Percentiles rank a stretch among this genome's conserved stretches.
phyloP scores from a whole-genome alignment of 805 yeast genomes.

The Ogataea siamensis region DNA sequence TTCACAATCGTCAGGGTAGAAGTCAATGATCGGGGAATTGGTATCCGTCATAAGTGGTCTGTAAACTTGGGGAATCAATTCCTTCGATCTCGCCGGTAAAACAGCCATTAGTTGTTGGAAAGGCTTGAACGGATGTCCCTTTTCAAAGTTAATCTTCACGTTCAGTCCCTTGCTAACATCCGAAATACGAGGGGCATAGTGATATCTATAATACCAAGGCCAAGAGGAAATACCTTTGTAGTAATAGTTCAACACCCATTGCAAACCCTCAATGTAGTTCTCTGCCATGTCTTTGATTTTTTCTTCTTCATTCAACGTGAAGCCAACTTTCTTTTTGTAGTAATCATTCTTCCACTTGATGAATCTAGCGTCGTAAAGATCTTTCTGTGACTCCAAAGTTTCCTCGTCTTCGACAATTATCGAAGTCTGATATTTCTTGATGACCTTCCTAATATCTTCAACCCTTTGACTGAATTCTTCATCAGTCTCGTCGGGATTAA shows the following conservation, averaged over 20 bases:
- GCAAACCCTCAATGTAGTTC: conserved; percentile 90
- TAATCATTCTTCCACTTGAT: conserved; percentile 82
- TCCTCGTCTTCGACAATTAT: conserved; percentile 60
- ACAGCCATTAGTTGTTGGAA: conserved; percentile 98
- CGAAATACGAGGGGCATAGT: conserved; percentile 92
- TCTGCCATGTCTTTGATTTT: conserved; percentile 61
- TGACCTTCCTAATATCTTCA: conserved; percentile 46
- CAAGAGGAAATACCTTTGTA: conserved; percentile 90
- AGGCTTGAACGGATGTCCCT: conserved; percentile 82
- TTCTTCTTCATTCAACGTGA: conserved; percentile 59
- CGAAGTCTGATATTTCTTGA: conserved; percentile 67
- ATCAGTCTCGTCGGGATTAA: conserved; percentile 62
- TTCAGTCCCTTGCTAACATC: conserved; percentile 76
- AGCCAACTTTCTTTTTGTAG: conserved; percentile 76
- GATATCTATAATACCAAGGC: conserved; percentile 91
- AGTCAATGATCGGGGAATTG: conserved; percentile 82
- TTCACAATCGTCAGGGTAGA: conserved; percentile 85
- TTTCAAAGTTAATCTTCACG: conserved; percentile 57
- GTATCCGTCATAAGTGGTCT: conserved; percentile 84
- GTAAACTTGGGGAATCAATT: conserved; percentile 72
- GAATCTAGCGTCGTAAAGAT: conserved; percentile 71
- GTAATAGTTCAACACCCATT: conserved; percentile 93
- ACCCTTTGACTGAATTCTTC: conserved; percentile 61
- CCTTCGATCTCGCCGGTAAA: conserved; percentile 85
- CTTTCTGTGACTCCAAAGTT: conserved; percentile 49